Base-by-base conservation (phyloP, 345 rosid species). In the Aurinia saxatilis region DNA sequence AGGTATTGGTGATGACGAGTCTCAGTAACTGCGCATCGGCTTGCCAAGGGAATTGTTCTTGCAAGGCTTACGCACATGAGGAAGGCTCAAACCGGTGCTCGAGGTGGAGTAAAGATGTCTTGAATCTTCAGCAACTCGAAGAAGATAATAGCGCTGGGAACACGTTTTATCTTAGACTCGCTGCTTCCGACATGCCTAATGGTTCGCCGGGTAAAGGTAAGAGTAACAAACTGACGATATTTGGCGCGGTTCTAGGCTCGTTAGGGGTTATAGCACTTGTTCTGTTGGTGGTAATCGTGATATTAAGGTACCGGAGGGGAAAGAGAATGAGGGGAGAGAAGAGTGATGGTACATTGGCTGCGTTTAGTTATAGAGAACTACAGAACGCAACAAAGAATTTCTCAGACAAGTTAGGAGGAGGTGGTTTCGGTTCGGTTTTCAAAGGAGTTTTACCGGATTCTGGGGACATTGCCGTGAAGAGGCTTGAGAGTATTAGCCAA, bases 351-450 rank as follows among this genome's bases (percentile, higher is more conserved):
- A 72, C 92, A 9, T 70, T 91, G 60, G 31, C 78, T 66, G 87
- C 95, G 11, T 91, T 79, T 69, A 77, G 67, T 14, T 86, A 86
- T 63, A 70, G 79, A 73, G 85, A 91, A 57, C 51, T 91, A 56
- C 89, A 82, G 34, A 70, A 8, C 18, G 90, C 91, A 2, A 85
- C 96, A 0, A 91, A 79, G 73, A 91, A 84, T 63, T 91, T 91
- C 80, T 84, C 90, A 0, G 82, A 85, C 36, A 87, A 79, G 65
- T 38, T 85, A 63, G 96, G 95, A 8, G 96, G 86, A 63, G 96
- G 93, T 70, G 90, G 96, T 31, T 91, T 91, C 11, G 93, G 98
- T 52, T 87, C 93, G 39, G 98, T 87, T 40, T 87, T 91, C 60
- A 91, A 82, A 71, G 95, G 98, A 3, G 52, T 50, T 7, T 67